phyloP scores from a whole-genome alignment of 2,329 filamentous ascomycete species.

The Domatiomyces globalis region DNA sequence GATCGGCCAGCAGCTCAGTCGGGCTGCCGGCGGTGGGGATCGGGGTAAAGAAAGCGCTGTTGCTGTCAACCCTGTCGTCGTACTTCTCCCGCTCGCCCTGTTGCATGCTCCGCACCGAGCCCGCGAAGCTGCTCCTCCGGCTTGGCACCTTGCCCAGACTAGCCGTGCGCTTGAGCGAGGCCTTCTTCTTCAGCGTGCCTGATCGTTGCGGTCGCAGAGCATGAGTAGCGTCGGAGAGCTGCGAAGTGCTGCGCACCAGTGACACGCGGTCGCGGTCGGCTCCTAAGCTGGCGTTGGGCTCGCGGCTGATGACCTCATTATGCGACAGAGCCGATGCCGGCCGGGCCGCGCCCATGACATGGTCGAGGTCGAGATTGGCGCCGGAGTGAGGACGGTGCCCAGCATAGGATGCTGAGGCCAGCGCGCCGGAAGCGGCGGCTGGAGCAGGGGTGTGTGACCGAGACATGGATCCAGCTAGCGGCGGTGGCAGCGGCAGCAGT shows the following conservation, averaged over 20 bases:
- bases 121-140: conserved; percentile 66
- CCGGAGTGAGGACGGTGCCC: conserved; percentile 21
- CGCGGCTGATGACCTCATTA: conserved; percentile 25
- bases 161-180: conserved; percentile 56
- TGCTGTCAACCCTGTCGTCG: conserved; percentile 52
- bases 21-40: conserved; percentile 78
- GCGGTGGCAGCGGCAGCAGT: too few relatives aligned
- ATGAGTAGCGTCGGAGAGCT: conserved; percentile 26
- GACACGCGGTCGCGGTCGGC: conserved; percentile 9
- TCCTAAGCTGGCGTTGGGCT: conserved; percentile 13
- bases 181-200: conserved; percentile 81
- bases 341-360: conserved; percentile 19
- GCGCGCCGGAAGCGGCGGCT: conserved; percentile 2
- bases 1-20: conserved; percentile 70
- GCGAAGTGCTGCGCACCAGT: conserved; percentile 25
- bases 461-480: conserved; percentile 10
- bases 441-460: conserved; percentile 21
- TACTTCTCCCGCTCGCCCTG: conserved; percentile 49
- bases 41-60: conserved; percentile 73
- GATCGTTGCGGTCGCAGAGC: conserved; percentile 33
- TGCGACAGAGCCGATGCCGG: conserved; percentile 24
- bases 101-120: conserved; percentile 69
- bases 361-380: conserved; percentile 25
- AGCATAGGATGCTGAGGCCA: conserved; percentile 24
- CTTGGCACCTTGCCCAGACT: conserved; percentile 71